Base-by-base conservation (phyloP, 2,329 filamentous ascomycete genomes). In the Graphium sp. region DNA sequence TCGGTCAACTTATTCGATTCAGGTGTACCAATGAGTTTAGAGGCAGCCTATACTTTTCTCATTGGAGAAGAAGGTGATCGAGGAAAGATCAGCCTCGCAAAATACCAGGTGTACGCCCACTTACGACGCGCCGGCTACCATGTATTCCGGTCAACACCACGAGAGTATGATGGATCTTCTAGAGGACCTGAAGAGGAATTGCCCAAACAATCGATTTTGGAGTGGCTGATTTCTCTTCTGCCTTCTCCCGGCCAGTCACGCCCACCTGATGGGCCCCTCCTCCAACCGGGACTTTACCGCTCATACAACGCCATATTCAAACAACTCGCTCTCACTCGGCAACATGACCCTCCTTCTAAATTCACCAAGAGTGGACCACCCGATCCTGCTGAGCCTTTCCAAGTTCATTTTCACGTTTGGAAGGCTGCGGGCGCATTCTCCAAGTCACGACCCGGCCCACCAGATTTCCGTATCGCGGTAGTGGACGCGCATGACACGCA, bases 51-150 rank as follows among this genome's bases (percentile, higher is more conserved):
- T 56, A 70, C 85, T 5, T 66, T 83, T 14, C 73, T 93, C 30
- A 66, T 93, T 37, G 83, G 83, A 2, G 58, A 67, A 15, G 75
- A 81, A 26, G 65, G 57, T 5, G 65, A 72, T 35, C 49, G 53
- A 23, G 69, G 71, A 20, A 73, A 67, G 47, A 53, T 72, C 18
- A 60, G 62, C 7, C 57, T 94, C 34, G 82, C 91, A 39, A 73
- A 82, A 43, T 95, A 83, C 41, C 80, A 79, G 28, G 87, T 95
- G 17, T 98, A 85, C 48, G 67, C 83, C 1, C 76, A 84, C 30
- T 58, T 98, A 41, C 89, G 78, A 47, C 67, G 89, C 28, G 60
- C 70, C 20, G 87, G 89, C 12, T 95, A 92, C 54, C 68, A 77
- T 28, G 69, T 95, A 12, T 26, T 18, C 16, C 33, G 17, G 28